Percentiles rank a stretch among this genome's conserved stretches.
Evolutionary conservation across 2,329 filamentous ascomycete species (phyloP).

Genomic region (Alternaria triticina): DNA sequence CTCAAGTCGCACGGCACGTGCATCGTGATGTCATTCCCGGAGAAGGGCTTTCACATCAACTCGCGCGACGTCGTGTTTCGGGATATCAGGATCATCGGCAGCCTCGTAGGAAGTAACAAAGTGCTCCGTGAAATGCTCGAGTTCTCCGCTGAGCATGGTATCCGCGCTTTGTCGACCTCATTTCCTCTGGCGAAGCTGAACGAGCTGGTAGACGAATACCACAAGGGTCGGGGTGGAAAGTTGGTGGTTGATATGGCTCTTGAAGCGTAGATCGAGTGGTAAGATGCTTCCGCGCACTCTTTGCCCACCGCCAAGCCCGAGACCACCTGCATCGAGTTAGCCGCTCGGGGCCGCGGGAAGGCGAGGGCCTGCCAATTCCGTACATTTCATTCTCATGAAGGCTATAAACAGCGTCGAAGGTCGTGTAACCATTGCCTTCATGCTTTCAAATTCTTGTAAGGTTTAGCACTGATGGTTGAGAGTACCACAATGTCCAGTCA

Average conservation of each 20-base stretch:
- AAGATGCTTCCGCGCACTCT: too few relatives aligned
- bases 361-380: neutral
- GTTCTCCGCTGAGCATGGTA: conserved; percentile 46
- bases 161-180: conserved; percentile 45
- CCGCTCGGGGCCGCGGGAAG: too few relatives aligned
- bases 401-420: neutral
- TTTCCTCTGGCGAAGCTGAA: conserved; percentile 49
- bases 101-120: conserved; percentile 52
- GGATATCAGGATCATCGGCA: conserved; percentile 53
- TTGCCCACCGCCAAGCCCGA: neutral
- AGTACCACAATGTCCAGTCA: neutral
- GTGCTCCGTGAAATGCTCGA: conserved; percentile 49
- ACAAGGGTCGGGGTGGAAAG: conserved; percentile 54
- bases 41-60: conserved; percentile 52
- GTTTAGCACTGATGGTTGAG: neutral
- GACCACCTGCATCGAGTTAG: neutral
- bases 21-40: conserved; percentile 56
- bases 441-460: neutral
- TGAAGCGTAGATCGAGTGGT: neutral
- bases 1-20: conserved; percentile 55
- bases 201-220: conserved; percentile 54
- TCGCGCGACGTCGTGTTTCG: conserved; percentile 53
- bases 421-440: neutral
- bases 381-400: neutral
- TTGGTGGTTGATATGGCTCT: conserved; percentile 52